These are phyloP conservation scores for Clohesyomyces aquaticus DNA, from an alignment of 495 filamentous ascomycete genomes.

Conservation along the genomic window DNA sequence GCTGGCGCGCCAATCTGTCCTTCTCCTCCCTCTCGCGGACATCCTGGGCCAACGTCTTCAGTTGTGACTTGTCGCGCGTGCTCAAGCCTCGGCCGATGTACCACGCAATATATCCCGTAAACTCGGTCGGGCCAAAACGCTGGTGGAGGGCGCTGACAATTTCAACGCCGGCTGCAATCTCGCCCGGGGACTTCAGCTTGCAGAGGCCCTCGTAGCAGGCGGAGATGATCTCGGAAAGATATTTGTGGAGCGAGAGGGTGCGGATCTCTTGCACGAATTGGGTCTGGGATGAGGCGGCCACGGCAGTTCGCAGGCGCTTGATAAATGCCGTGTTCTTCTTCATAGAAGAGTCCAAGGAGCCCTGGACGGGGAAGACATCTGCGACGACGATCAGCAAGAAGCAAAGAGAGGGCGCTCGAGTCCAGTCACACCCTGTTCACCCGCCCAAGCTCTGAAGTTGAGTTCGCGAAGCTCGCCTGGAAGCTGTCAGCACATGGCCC, in stretches of 20 bases:
- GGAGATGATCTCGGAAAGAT: conserved; percentile 97
- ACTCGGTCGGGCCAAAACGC: conserved; percentile 88
- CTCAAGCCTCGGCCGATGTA: conserved; percentile 87
- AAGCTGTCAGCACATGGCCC: conserved; percentile 18
- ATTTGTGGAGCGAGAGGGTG: conserved; percentile 92
- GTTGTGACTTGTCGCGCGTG: conserved; percentile 82
- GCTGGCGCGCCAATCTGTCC: conserved; percentile 83
- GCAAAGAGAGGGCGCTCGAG: no score
- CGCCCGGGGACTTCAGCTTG: conserved; percentile 84
- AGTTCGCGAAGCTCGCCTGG: conserved; percentile 86
- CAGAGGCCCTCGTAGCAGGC: conserved; percentile 95
- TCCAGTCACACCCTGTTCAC: conserved; percentile 75
- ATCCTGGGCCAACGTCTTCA: conserved; percentile 80
- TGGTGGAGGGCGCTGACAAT: conserved; percentile 94
- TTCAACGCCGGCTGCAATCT: conserved; percentile 90
- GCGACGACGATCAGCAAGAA: conserved; percentile 36
- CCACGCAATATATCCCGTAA: conserved; percentile 91
- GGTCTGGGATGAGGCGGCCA: conserved; percentile 72
- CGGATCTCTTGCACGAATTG: conserved; percentile 92
- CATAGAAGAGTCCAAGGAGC: conserved; percentile 89
- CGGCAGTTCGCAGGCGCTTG: conserved; percentile 88
- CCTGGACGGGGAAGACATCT: conserved; percentile 81
- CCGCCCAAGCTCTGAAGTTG: conserved; percentile 85
- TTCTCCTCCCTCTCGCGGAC: conserved; percentile 94
- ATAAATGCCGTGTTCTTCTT: conserved; percentile 99